Evolutionary conservation across 2,329 filamentous ascomycete species (phyloP), one percentile per base, ranked within the genome.

Genomic region (Hansfordia pulvinata): DNA sequence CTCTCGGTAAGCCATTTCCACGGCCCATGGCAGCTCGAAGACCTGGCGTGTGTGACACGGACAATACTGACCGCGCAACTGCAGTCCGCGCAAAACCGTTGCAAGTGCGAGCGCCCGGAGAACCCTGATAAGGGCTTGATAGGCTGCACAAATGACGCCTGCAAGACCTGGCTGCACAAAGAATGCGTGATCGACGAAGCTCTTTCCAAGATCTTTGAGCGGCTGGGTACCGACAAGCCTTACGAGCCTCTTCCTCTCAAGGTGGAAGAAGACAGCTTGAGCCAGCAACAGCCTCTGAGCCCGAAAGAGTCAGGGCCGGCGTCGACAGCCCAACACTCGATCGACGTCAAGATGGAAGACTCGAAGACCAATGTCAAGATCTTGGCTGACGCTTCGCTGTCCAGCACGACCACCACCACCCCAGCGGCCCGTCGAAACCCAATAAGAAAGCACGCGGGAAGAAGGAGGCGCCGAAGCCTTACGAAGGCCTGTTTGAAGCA

Each of bases 131-230:
- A 64, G 38, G 58, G 60, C 13, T 49, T 76, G 20, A 58, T 75
- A 25, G 64, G 67, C 30, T 78, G 72, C 47, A 62, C 60, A 8
- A 62, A 61, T 31, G 40, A 57, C 9, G 41, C 47, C 2, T 78
- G 73, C 43, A 60, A 59, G 27, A 62, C 59, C 28, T 77, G 73
- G 73, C 60, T 77, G 32, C 73, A 78, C 37, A 60, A 69, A 30
- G 63, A 72, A 23, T 78, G 73, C 37, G 53, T 78, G n/a, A 52
- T 60, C 17, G 60, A 71, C 37, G 62, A 69, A 10, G 56, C 63
- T 4, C 53, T 75, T 9, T 48, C 54, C 40, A 53, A 54, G 17
- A 60, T 64, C 1, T 70, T 56, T 40, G 50, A 60, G 17, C 54
- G 55, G 28, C 50, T 73, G 6, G 64, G 67, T 19, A 52, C 46